A percentile compares a stretch with the other conserved stretches of the same genome.
Evolutionary conservation across 192 early-diverging fungal genomes (phyloP).

Genomic region (Rhizophagus sp.): DNA sequence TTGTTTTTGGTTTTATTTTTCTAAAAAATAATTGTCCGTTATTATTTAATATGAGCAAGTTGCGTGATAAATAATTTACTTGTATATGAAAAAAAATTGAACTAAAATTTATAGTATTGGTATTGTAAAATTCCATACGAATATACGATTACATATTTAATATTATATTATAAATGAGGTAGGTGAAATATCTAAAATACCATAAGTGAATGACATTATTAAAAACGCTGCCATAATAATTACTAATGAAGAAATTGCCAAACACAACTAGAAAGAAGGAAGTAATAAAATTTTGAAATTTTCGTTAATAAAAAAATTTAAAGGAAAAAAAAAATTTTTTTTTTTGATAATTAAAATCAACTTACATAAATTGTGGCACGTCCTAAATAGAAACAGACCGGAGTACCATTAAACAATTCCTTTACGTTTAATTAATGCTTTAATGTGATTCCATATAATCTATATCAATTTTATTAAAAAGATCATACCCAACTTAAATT

Average conservation of each 20-base stretch:
- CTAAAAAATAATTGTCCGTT: not conserved
- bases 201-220: not conserved
- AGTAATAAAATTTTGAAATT: too few species aligned
- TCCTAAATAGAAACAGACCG: not conserved
- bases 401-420: not conserved
- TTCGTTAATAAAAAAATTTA: too few species aligned
- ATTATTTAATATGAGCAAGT: too few species aligned
- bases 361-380: not conserved
- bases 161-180: not conserved
- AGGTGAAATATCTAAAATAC: not conserved
- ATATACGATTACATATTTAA: not conserved
- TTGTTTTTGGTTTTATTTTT: not conserved
- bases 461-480: not conserved
- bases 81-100: not conserved
- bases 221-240: not conserved
- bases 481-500: not conserved
- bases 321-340: too few species aligned
- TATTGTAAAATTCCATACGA: not conserved
- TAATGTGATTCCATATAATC: conserved; percentile 4
- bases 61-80: not conserved
- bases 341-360: not conserved
- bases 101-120: not conserved
- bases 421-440: not conserved
- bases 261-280: not conserved
- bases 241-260: not conserved